Base-by-base conservation (phyloP, 2,329 filamentous ascomycete genomes). In the Ceratocystis lukuohia region DNA sequence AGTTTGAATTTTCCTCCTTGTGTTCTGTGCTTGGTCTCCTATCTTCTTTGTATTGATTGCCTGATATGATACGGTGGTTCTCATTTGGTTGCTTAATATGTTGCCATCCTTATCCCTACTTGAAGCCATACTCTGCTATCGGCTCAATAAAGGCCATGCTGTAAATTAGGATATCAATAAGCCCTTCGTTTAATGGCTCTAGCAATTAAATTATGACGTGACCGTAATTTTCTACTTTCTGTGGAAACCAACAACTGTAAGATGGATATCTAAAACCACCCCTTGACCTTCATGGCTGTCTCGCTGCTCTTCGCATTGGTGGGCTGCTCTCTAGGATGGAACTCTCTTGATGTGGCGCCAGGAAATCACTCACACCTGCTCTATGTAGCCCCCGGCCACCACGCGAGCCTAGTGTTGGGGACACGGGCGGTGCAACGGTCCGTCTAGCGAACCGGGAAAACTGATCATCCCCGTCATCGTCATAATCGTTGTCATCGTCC, bases 401-500 rank as follows among this genome's bases (percentile, higher is more conserved):
- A 10, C 73, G 72, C 20, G 71, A 71, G 2, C 72, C 72, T 64
- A 76, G 68, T 20, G 76, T 78, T 2, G 77, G 77, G 3, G 75
- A 77, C 66, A 69, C 70, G 50, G 77, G 76, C 45, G 74, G 72
- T 12, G 70, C 72, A 15, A 77, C 69, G 7, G 56, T 50, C 25
- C 64, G 61, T 37, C 67, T 46, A 12, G 64, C 59, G 46, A 68
- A 68, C 25, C 64, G 59, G 17, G 61, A 65, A 33, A 66, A 66
- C 41, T 65, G 53, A 33, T 33, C 59, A 50, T 67, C 53, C 10
- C 65, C 65, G 15, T 65, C 67, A 8, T 65, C 65, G 82, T 82
- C 86, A 67, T 89, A 85, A 17, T 86, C 86, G 41, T 90, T 88
- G 44, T 90, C 91, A 69, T 93, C 90, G 0, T 76, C 71, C 1